phyloP scores from a whole-genome alignment of 306 rosid genomes.

The Parietaria judaica region DNA sequence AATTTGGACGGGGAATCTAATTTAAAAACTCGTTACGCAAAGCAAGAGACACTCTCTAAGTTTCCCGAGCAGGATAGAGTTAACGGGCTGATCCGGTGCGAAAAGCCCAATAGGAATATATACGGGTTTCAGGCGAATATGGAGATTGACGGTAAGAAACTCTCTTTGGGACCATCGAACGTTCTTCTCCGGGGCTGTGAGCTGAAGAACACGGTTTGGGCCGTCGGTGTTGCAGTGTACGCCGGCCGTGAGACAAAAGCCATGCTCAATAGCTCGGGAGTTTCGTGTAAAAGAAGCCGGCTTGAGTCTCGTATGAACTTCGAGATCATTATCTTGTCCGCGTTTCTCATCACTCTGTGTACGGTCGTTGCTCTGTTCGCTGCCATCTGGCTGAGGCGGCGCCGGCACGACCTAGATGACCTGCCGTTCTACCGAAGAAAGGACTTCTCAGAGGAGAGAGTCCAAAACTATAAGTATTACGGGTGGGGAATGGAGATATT shows the following conservation, averaged over 20 bases:
- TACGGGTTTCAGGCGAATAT: conserved; percentile 90
- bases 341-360: conserved; percentile 78
- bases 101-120: conserved; percentile 84
- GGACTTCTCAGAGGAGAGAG: conserved; percentile 37
- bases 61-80: conserved; percentile 40
- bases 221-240: conserved; percentile 91
- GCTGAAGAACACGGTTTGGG: conserved; percentile 93
- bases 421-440: conserved; percentile 81
- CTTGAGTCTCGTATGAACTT: conserved; percentile 86
- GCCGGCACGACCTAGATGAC: conserved; percentile 59
- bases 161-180: conserved; percentile 86
- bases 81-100: conserved; percentile 71
- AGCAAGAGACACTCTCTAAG: conserved; percentile 70
- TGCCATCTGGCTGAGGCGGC: conserved; percentile 73
- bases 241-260: conserved; percentile 99
- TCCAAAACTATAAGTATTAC: conserved; percentile 58
- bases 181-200: conserved; percentile 95
- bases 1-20: conserved; percentile 98
- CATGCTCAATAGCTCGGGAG: conserved; percentile 88
- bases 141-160: conserved; percentile 58
- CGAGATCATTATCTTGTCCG: conserved; percentile 82
- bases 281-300: conserved; percentile 89
- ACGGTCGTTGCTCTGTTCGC: conserved; percentile 79
- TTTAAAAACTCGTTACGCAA: conserved; percentile 93
- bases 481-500: conserved; percentile 83